Evolutionary conservation across 208 protist species (phyloP).

Genomic region (Trypanosoma platydactyli): DNA sequence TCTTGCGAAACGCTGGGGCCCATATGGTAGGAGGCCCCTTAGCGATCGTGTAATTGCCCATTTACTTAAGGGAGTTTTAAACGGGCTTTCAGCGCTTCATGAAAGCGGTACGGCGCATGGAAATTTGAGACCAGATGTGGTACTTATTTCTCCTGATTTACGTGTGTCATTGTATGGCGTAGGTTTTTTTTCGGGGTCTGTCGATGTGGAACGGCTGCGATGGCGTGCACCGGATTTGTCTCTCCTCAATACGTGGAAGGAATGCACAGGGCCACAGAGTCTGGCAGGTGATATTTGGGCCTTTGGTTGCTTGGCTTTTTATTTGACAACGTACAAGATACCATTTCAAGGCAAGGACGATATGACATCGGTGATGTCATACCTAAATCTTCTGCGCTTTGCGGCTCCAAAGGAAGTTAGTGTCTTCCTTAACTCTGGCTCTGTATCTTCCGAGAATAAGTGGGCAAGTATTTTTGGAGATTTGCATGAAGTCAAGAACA

Average conservation of each 20-base stretch:
- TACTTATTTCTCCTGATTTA: slow-evolving; percentile 35
- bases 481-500: neutral
- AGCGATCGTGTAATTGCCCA: slow-evolving; percentile 17
- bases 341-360: slow-evolving; percentile 30
- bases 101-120: slow-evolving; percentile 28
- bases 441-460: neutral
- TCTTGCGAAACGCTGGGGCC: neutral
- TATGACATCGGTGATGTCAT: slow-evolving; percentile 22
- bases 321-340: slow-evolving; percentile 16
- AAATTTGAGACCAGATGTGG: slow-evolving; percentile 21
- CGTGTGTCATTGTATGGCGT: slow-evolving; percentile 18
- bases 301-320: slow-evolving; percentile 37
- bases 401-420: neutral
- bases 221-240: slow-evolving; percentile 32
- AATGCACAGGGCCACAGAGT: slow-evolving; percentile 9
- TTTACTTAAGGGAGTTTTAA: slow-evolving; percentile 24
- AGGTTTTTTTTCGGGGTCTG: neutral
- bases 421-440: neutral
- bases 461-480: neutral
- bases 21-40: slow-evolving; percentile 7
- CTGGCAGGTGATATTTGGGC: slow-evolving; percentile 35
- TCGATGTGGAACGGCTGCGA: slow-evolving; percentile 15
- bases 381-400: slow-evolving; percentile 20
- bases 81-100: slow-evolving; percentile 27
- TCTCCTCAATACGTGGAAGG: slow-evolving; percentile 7